Percentiles rank a stretch among this genome's conserved stretches.
phyloP scores from a whole-genome alignment of 768 basidiomycete species.

The Dacryopinax spathularia region DNA sequence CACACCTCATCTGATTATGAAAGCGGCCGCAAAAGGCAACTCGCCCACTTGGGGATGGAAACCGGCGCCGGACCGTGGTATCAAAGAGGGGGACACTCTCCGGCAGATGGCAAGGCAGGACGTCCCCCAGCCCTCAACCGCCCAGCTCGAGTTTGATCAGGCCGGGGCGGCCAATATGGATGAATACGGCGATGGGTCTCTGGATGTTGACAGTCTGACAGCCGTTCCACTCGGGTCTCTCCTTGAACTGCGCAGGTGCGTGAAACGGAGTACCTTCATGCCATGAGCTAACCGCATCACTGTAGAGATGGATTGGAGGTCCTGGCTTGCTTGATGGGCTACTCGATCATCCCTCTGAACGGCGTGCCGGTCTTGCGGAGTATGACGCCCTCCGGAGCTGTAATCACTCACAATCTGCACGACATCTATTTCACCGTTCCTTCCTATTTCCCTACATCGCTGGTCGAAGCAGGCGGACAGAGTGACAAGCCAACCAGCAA shows the following conservation, averaged over 20 bases:
- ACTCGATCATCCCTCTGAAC: background rate
- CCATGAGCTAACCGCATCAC: too few relatives aligned
- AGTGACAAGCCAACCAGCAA: background rate
- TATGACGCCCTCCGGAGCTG: background rate
- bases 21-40: background rate
- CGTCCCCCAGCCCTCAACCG: background rate
- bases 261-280: background rate
- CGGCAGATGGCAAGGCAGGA: background rate
- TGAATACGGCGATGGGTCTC: background rate
- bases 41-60: background rate
- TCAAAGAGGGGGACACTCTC: background rate
- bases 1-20: background rate
- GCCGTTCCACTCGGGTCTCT: background rate
- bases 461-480: background rate
- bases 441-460: background rate
- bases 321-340: background rate
- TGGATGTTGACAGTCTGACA: background rate
- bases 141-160: background rate
- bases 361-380: background rate
- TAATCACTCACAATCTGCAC: background rate
- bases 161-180: background rate
- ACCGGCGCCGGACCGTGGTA: background rate
- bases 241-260: background rate
- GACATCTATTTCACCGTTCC: background rate
- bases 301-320: background rate